Evolutionary conservation across 768 basidiomycete species (phyloP).

Genomic region (Hericium erinaceus): DNA sequence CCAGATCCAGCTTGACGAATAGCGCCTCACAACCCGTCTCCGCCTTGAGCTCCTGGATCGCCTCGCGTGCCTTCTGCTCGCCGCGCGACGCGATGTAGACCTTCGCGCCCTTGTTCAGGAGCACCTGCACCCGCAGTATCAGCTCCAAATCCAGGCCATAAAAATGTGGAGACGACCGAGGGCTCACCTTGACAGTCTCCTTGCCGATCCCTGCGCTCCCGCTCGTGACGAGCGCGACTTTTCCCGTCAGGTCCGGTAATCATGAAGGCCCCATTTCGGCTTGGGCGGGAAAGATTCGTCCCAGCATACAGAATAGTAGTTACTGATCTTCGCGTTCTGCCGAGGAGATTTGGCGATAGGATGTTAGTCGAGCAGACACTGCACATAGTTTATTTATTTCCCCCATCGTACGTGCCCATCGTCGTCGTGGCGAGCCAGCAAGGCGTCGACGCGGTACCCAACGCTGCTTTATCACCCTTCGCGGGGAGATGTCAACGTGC

Average conservation of each 20-base stretch:
- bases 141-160: no score
- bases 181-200: conserved; percentile 11
- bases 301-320: neutral
- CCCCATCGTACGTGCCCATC: no score
- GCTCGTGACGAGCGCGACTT: conserved; percentile 27
- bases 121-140: conserved; percentile 23
- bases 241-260: conserved; percentile 35
- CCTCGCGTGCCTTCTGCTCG: conserved; percentile 32
- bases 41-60: conserved; percentile 41
- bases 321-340: no score
- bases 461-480: no score
- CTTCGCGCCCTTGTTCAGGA: conserved; percentile 49
- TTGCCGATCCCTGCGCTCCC: conserved; percentile 16
- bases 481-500: no score
- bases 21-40: conserved; percentile 31
- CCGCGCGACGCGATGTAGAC: conserved; percentile 50
- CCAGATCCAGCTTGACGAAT: conserved; percentile 35
- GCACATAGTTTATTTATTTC: no score
- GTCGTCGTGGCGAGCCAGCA: no score
- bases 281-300: conserved; percentile 12
- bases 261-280: conserved; percentile 21
- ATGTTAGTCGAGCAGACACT: no score
- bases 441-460: no score
- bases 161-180: no score
- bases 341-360: no score